Evolutionary conservation across 345 rosid genomes (phyloP).

Genomic region (Melaleuca quinquenervia): DNA sequence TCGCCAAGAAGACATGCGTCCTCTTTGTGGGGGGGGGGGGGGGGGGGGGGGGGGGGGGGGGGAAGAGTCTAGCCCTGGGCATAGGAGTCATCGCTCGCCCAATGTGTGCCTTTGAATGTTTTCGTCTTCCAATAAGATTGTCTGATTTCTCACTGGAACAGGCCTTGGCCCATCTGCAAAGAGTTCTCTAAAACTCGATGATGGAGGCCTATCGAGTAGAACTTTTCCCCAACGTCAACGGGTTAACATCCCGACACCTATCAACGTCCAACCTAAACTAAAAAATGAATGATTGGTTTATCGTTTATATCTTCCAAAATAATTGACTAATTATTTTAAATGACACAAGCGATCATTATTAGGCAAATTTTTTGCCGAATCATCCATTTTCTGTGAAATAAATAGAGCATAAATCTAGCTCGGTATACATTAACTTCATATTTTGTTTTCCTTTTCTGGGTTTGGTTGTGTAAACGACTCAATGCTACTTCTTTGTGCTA

Average conservation of each 20-base stretch:
- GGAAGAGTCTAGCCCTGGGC: background rate
- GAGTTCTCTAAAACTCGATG: background rate
- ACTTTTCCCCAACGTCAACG: background rate
- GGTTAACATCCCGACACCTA: background rate
- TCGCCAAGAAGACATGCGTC: background rate
- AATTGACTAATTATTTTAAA: too few relatives aligned
- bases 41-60: too few relatives aligned
- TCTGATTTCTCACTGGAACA: background rate
- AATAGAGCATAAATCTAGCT: too few relatives aligned
- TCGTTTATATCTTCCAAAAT: too few relatives aligned
- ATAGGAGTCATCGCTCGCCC: background rate
- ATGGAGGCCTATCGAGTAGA: background rate
- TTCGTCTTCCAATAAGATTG: background rate
- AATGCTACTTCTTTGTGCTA: background rate
- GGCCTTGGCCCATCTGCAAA: background rate
- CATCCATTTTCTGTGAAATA: too few relatives aligned
- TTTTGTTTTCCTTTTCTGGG: accelerated
- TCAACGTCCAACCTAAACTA: background rate
- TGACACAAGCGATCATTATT: too few relatives aligned
- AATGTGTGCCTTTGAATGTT: background rate
- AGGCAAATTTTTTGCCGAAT: too few relatives aligned
- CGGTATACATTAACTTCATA: background rate
- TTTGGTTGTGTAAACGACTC: background rate
- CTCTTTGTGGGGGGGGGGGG: too few relatives aligned
- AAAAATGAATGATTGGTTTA: too few relatives aligned